Evolutionary conservation across 2,329 filamentous ascomycete species (phyloP), one percentile per base, ranked within the genome.

Genomic region (Penicillium rolfsii): DNA sequence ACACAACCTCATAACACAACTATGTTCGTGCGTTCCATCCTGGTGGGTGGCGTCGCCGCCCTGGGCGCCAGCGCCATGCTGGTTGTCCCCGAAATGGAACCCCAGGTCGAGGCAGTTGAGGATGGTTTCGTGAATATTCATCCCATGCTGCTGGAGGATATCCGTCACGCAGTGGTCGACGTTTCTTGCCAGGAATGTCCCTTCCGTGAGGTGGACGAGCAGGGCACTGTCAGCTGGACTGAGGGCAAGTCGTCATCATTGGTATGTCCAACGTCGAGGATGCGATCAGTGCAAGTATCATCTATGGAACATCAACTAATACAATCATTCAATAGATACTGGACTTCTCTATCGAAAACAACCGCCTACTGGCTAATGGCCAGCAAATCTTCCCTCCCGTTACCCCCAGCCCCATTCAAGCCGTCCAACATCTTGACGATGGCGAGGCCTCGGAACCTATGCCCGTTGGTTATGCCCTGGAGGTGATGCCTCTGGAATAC

Each of bases 381-480:
- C 71, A 66, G 19, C 76, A 75, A 59, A 72, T 80, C 49, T 79
- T 78, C 68, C 77, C 77, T 52, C 70, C 73, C 16, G 68, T 67
- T 28, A 70, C 71, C 30, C 73, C 74, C 7, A 61, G 58, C 26
- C 63, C 67, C 7, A 73, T 79, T 52, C 67, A 68, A 30, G 72
- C 72, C 28, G 68, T 76, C 26, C 76, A 79, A 61, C 70, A 71
- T 57, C 70, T 73, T 33, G 64, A 73, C 19, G 76, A 80, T 70
- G 74, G 73, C 60, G 65, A 73, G 59, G 68, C 73, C 52, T 75
- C 76, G 14, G 69, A 71, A 4, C 74, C 77, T 1, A 66, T 81
- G 48, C 66, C 72, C 11, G 64, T 81, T 55, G 79, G 79, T 50
- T 81, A 80, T 63, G 77, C 78, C 28, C 70, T 80, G 26, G 79